These are phyloP conservation scores for Cotoneaster glaucophyllus DNA, from an alignment of 306 rosid genomes.

Conservation along the genomic window DNA sequence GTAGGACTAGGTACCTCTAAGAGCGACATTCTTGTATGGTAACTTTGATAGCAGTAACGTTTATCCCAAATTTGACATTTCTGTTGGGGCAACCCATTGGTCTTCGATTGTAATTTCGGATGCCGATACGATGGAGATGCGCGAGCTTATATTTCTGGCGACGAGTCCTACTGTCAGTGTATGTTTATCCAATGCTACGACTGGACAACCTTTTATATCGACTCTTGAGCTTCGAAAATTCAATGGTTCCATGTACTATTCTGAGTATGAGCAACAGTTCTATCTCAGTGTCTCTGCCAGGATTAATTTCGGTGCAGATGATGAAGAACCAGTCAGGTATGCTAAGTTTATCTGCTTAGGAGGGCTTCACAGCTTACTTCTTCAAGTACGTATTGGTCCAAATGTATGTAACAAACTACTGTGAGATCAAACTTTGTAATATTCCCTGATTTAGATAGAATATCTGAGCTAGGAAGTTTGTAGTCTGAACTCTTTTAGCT, in stretches of 20 bases:
- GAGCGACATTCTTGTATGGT: conserved; percentile 89
- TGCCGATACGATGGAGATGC: conserved; percentile 48
- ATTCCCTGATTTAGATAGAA: background rate
- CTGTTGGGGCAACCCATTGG: conserved; percentile 93
- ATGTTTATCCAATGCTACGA: conserved; percentile 95
- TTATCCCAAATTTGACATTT: conserved; percentile 88
- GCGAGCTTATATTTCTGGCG: conserved; percentile 87
- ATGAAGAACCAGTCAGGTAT: conserved; percentile 74
- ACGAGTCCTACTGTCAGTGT: conserved; percentile 64
- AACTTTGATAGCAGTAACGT: conserved; percentile 79
- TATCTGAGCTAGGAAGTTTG: background rate
- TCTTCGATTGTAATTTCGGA: conserved; percentile 86
- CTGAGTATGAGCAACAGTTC: conserved; percentile 49
- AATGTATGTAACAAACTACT: background rate
- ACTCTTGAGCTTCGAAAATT: conserved; percentile 95
- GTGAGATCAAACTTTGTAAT: background rate
- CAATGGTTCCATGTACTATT: conserved; percentile 79
- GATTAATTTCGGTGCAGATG: conserved; percentile 88
- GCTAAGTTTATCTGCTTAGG: background rate
- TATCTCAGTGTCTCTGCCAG: conserved; percentile 97
- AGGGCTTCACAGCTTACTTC: background rate
- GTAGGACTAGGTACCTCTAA: conserved; percentile 85
- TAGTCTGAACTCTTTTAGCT: background rate
- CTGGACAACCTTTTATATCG: conserved; percentile 92
- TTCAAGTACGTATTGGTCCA: background rate